Conservation (phyloP, 441 rosid species). For the Syzygium syzygioides region DNA sequence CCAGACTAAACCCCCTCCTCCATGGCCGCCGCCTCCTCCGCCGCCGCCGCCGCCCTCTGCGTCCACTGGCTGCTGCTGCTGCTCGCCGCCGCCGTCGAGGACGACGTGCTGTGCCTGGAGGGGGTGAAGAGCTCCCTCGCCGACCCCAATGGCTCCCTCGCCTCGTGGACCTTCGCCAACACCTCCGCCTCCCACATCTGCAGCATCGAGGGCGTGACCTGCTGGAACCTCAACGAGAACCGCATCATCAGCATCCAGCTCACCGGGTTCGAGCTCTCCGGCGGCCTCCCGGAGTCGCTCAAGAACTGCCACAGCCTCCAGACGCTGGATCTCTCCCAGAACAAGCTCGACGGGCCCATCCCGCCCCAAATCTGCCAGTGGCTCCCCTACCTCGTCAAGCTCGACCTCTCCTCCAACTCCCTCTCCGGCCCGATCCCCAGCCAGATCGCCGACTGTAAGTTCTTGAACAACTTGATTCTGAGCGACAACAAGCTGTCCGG, state of each 20-base stretch:
- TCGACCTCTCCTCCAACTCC: constrained; percentile 52
- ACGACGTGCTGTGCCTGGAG: constrained; percentile 53
- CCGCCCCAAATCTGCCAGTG: constrained; percentile 57
- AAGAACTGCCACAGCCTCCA: constrained; percentile 55
- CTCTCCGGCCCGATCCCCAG: constrained; percentile 51
- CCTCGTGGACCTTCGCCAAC: constrained; percentile 38
- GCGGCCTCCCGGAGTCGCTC: constrained; percentile 46
- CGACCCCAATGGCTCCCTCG: constrained; percentile 26
- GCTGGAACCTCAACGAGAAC: constrained; percentile 61
- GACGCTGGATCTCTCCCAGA: constrained; percentile 46
- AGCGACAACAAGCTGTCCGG: constrained; percentile 42
- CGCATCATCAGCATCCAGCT: constrained; percentile 45
- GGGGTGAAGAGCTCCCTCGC: constrained; percentile 40
- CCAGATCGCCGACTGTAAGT: constrained; percentile 47
- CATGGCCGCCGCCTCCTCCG: constrained; percentile 11
- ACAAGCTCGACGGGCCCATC: constrained; percentile 43
- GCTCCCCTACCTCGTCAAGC: constrained; percentile 54
- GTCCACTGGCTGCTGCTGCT: constrained; percentile 2
- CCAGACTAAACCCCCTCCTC: neutral
- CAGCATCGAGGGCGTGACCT: constrained; percentile 46
- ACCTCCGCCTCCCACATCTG: constrained; percentile 40
- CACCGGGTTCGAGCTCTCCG: constrained; percentile 32
- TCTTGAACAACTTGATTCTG: constrained; percentile 39
- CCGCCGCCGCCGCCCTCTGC: neutral
- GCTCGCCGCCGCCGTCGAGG: constrained; percentile 25